Base-by-base conservation (phyloP, 2,329 filamentous ascomycete species). In the Elsinoe fawcettii region DNA sequence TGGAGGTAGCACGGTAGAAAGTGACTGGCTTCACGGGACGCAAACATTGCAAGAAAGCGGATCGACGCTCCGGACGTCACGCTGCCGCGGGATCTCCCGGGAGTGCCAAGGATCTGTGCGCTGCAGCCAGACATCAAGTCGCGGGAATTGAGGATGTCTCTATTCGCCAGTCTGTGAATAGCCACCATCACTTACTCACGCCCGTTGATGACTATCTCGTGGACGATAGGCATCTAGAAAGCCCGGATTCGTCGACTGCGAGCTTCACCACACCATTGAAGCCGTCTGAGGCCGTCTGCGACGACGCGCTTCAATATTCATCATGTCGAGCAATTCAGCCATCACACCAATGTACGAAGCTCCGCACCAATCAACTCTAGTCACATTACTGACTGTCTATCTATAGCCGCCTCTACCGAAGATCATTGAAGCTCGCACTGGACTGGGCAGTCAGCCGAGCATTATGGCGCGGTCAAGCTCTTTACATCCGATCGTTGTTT, bases 401-500 rank as follows among this genome's bases (percentile, higher is more conserved):
- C 58, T 59, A 51, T 69, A 85, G 83, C 64, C 79, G 78, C 61
- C 86, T 99, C 60, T 99, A 99, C 75, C 86, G 92, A 69, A 89
- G 90, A 65, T 90, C 90, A 23, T 75, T 99, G 70, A 96, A 96
- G 80, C 84, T 96, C 63, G 82, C 93, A 41, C 84, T 97, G 63
- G 90, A 96, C 77, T 99, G 93, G 93, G 84, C 90, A 58, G 90
- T 97, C 62, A 88, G 96, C 71, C 83, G 93, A 64, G 84, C 92
- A 67, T 76, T 96, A 60, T 99, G 93, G 92, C 87, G 93, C 66
- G 91, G 92, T 61, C 93, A 97, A 74, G 93, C 93, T 30, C 77
- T 97, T 62, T 97, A 99, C 73, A 95, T 99, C 67, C 86, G 93
- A 66, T 90, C 87, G 36, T 80, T 97, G 12, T 99, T 97, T 70